Evolutionary conservation across 129 eudicot genomes (phyloP).

Genomic region (Scalesia atractyloides): DNA sequence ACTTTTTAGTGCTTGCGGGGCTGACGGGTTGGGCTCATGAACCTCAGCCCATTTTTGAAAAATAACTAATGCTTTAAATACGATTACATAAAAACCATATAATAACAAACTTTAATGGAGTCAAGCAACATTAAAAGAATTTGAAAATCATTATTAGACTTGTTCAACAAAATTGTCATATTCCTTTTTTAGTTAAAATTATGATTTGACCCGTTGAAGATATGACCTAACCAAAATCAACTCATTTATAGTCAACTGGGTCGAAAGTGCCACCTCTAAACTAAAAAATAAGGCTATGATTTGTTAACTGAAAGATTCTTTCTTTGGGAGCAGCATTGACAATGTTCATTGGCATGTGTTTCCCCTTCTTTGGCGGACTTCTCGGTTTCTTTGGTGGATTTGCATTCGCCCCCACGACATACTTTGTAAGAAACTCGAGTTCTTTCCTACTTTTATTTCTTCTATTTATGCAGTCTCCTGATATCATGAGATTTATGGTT

Average conservation of each 20-base stretch:
- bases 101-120: not conserved
- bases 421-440: conserved; percentile 41
- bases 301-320: not conserved
- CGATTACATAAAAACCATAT: not conserved
- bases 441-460: not conserved
- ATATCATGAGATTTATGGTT: not conserved
- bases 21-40: not conserved
- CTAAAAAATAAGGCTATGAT: not conserved
- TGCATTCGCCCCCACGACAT: conserved; percentile 63
- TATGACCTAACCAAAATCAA: not conserved
- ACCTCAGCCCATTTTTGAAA: not conserved
- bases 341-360: conserved; percentile 15
- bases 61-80: not conserved
- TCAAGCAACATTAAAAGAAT: not conserved
- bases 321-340: conserved; percentile 9
- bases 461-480: not conserved
- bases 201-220: not conserved
- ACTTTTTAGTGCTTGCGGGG: not conserved
- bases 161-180: not conserved
- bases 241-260: not conserved
- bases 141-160: not conserved
- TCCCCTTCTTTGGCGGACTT: conserved; percentile 48
- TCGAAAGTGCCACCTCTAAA: conserved; percentile 7
- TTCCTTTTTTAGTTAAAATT: not conserved
- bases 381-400: conserved; percentile 68